Evolutionary conservation across 2,329 filamentous ascomycete species (phyloP).

Genomic region (Orbilia brochopaga): DNA sequence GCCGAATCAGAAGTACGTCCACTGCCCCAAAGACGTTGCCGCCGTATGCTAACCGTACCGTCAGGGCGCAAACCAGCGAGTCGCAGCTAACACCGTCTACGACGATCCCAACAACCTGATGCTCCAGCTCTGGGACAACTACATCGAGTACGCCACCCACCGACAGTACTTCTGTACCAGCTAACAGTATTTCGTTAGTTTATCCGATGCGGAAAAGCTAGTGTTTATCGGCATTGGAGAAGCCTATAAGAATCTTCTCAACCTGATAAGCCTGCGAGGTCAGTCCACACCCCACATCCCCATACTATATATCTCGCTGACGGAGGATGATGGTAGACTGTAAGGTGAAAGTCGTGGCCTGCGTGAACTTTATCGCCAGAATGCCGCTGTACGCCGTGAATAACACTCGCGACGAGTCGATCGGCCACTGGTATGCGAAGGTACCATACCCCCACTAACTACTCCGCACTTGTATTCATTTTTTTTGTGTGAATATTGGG

Average conservation of each 20-base stretch:
- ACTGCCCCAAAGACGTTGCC: slow-evolving; percentile 57
- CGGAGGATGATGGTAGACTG: slow-evolving; percentile 17
- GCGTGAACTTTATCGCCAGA: slow-evolving; percentile 35
- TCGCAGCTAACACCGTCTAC: slow-evolving; percentile 8
- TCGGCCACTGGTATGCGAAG: slow-evolving; percentile 42
- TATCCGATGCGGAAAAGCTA: slow-evolving; percentile 73
- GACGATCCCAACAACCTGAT: slow-evolving; percentile 34
- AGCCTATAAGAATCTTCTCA: slow-evolving; percentile 81
- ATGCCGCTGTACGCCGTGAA: slow-evolving; percentile 42
- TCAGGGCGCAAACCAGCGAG: slow-evolving; percentile 60
- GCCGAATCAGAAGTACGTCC: slow-evolving; percentile 66
- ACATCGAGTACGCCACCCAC: slow-evolving; percentile 85
- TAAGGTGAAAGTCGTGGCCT: slow-evolving; percentile 26
- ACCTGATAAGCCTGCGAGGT: slow-evolving; percentile 79
- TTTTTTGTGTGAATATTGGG: background rate
- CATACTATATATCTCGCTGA: background rate
- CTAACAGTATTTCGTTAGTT: slow-evolving; percentile 53
- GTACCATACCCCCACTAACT: slow-evolving; percentile 11
- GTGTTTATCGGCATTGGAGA: slow-evolving; percentile 90
- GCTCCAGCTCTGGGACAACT: slow-evolving; percentile 95
- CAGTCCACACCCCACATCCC: slow-evolving; percentile 49
- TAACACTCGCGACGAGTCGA: slow-evolving; percentile 39
- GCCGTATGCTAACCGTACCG: background rate
- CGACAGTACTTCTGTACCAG: slow-evolving; percentile 52
- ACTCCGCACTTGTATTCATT: background rate